phyloP scores from a whole-genome alignment of 305 asterid genomes.

The Fraxinus greggii region DNA sequence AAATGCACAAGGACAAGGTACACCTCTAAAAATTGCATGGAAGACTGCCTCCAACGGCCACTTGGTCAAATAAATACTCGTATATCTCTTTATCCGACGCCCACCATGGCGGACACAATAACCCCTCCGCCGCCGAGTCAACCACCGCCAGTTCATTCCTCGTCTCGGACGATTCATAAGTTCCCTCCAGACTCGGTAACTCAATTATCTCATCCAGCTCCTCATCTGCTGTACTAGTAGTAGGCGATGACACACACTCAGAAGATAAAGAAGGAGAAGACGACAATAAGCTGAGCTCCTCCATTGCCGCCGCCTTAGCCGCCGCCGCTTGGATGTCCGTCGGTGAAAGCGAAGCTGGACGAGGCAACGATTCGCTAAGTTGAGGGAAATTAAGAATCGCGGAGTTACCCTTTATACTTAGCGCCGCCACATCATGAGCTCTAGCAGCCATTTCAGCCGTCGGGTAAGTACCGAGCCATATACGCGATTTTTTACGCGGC shows the following conservation, averaged over 20 bases:
- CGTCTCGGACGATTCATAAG: constrained; percentile 33
- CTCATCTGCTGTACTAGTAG: constrained; percentile 40
- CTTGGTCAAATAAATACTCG: constrained; percentile 47
- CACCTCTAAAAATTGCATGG: constrained; percentile 52
- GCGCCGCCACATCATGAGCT: constrained; percentile 75
- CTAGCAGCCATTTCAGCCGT: constrained; percentile 85
- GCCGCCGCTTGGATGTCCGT: constrained; percentile 69
- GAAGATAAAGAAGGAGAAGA: constrained; percentile 14
- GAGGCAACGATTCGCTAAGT: constrained; percentile 50
- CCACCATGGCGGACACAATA: constrained; percentile 73
- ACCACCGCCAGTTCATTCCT: constrained; percentile 44
- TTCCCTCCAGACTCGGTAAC: constrained; percentile 62
- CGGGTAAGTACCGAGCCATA: constrained; percentile 68
- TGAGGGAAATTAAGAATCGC: constrained; percentile 62
- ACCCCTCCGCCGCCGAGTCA: constrained; percentile 59
- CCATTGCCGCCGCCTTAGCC: constrained; percentile 75
- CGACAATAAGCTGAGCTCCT: constrained; percentile 32
- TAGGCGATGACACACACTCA: not conserved
- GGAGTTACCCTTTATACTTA: constrained; percentile 54
- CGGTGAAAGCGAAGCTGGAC: constrained; percentile 59
- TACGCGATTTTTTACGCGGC: constrained; percentile 63
- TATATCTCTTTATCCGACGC: constrained; percentile 43
- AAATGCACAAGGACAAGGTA: constrained; percentile 38
- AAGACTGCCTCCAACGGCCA: constrained; percentile 33
- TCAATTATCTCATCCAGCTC: constrained; percentile 74